These are phyloP conservation scores for Allantophomopsis lycopodina DNA, from an alignment of 2,329 filamentous ascomycete genomes.

Conservation along the genomic window DNA sequence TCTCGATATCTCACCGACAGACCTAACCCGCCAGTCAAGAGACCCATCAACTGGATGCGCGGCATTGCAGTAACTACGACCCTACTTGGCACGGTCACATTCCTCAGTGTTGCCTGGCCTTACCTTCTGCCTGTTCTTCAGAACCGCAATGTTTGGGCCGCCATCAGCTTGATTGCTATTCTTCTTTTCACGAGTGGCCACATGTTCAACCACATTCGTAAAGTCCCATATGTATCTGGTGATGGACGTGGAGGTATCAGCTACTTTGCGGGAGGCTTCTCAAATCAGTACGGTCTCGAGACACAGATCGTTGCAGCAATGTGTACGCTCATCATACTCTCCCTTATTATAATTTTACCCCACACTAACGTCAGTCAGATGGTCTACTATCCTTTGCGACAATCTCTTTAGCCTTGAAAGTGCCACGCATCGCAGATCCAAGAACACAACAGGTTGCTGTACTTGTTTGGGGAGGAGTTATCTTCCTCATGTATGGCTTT, in stretches of 20 bases:
- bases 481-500: conserved; percentile 85
- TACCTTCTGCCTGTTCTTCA: conserved; percentile 72
- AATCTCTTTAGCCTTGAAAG: conserved; percentile 84
- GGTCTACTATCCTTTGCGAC: conserved; percentile 77
- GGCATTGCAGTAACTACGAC: conserved; percentile 55
- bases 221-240: conserved; percentile 81
- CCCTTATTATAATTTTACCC: conserved; percentile 3
- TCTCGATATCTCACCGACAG: conserved; percentile 63
- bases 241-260: conserved; percentile 75
- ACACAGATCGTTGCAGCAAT: conserved; percentile 90
- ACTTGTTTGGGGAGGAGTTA: conserved; percentile 61
- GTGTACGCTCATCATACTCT: conserved; percentile 46
- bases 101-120: conserved; percentile 57
- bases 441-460: conserved; percentile 71
- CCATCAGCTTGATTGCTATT: conserved; percentile 74
- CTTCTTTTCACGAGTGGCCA: conserved; percentile 90
- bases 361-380: conserved; percentile 28
- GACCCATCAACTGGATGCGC: conserved; percentile 78
- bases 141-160: conserved; percentile 90
- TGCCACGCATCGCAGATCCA: conserved; percentile 71
- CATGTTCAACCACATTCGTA: conserved; percentile 99
- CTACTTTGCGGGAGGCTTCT: conserved; percentile 87
- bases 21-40: conserved; percentile 63
- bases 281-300: conserved; percentile 86
- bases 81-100: conserved; percentile 56